A percentile compares a stretch with the other conserved stretches of the same genome.
Conservation (phyloP, 1,284 basidiomycete genomes). For the Cutaneotrichosporon cutaneum region DNA sequence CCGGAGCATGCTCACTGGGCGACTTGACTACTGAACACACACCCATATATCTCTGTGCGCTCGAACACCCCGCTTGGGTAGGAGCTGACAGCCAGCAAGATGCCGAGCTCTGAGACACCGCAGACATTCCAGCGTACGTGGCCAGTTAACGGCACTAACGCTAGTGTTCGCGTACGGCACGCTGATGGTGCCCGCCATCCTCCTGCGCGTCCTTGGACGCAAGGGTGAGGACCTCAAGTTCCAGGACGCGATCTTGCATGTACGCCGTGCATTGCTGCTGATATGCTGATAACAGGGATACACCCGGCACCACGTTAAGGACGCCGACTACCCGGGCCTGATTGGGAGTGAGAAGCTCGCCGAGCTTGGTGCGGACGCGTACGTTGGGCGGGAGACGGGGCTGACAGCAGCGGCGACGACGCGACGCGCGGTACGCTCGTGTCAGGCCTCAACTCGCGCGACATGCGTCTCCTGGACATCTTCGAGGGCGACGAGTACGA, state of each 20-base stretch:
- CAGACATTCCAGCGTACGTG: constrained; percentile 14
- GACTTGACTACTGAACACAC: neutral
- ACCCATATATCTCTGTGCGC: neutral
- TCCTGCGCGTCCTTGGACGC: constrained; percentile 64
- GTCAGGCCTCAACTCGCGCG: constrained; percentile 61
- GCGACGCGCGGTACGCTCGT: constrained; percentile 71
- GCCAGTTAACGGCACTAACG: constrained; percentile 7
- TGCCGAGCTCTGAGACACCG: constrained; percentile 13
- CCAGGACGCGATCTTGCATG: constrained; percentile 60
- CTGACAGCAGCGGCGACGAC: constrained; percentile 56
- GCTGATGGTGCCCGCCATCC: constrained; percentile 68
- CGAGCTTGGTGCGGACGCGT: constrained; percentile 22
- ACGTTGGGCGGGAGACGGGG: constrained; percentile 31
- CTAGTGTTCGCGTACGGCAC: constrained; percentile 85
- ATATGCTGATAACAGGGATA: constrained; percentile 61
- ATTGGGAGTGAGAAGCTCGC: constrained; percentile 48
- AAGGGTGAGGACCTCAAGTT: constrained; percentile 60
- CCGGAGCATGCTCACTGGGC: neutral
- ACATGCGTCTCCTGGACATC: constrained; percentile 64
- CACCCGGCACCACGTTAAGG: constrained; percentile 68
- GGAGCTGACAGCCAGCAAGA: constrained; percentile 7
- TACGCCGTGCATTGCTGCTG: constrained; percentile 34
- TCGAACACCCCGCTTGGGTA: neutral
- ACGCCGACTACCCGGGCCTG: constrained; percentile 74
- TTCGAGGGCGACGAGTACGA: constrained; percentile 66